Base-by-base conservation (phyloP, 2,329 filamentous ascomycete genomes). In the Parasarocladium wereldwijsianum region DNA sequence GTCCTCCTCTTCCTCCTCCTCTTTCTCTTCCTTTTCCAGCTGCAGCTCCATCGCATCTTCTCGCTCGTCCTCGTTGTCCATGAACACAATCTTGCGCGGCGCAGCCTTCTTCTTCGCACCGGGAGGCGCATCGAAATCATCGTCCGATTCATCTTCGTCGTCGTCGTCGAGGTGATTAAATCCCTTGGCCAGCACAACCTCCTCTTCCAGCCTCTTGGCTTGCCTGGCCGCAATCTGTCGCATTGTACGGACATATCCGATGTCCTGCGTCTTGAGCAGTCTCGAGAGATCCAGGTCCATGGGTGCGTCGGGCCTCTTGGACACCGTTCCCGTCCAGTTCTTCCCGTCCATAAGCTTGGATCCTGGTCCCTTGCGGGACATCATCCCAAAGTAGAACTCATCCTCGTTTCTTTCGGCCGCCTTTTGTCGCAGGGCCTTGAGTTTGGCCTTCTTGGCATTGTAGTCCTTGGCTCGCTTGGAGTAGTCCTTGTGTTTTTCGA, bases 401-500 rank as follows among this genome's bases (percentile, higher is more conserved):
- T 80, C 75, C 31, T 77, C 73, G 50, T 79, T 79, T 41, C 72
- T 68, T 22, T 75, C 66, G 34, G 70, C 52, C 5, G 70, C 74
- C 45, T 78, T 78, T 34, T 64, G 56, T 27, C 63, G 62, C 29
- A 80, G 65, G 17, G 53, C 54, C 44, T 70, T 69, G 36, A 79
- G 63, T 32, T 66, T 60, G 1, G 54, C 49, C 47, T 79, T 71
- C 45, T 80, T 79, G 51, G 66, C 64, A 45, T 71, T 72, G 60
- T 70, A 74, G 47, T 79, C 74, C 40, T 64, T 60, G 16, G 74
- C 70, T 36, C 75, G 71, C 30, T 73, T 66, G 26, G 65, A 62
- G 52, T 78, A 77, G 49, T 78, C 73, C 62, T 94, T 94, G 66
- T 90, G 81, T 60, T 98, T 96, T 55, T 96, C 90, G 37, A 96